Conservation (phyloP, 2,329 filamentous ascomycete species). For the Cladophialophora exuberans region DNA sequence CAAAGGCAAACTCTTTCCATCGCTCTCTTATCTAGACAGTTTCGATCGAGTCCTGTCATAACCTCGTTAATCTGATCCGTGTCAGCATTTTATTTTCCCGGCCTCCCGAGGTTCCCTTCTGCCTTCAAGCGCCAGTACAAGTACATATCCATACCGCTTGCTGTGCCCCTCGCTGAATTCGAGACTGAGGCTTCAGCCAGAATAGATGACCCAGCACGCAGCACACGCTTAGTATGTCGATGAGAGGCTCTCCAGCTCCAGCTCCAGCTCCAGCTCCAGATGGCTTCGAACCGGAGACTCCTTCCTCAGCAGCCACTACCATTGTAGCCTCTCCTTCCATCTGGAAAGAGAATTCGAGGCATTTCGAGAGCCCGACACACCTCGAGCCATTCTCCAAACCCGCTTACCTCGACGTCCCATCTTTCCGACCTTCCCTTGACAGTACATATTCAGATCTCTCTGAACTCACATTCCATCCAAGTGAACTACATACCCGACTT, state of each 20-base stretch:
- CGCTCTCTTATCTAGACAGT: too few species aligned
- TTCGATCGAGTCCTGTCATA: not conserved
- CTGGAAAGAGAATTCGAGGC: slow-evolving; percentile 8
- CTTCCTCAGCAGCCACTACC: slow-evolving; percentile 10
- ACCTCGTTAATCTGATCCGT: not conserved
- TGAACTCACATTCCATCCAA: slow-evolving; percentile 33
- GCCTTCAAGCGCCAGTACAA: not conserved
- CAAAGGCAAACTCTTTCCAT: not conserved
- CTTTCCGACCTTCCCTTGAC: slow-evolving; percentile 26
- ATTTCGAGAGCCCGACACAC: not conserved
- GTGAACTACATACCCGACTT: slow-evolving; percentile 23
- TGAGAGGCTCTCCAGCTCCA: not conserved
- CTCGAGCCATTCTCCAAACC: not conserved
- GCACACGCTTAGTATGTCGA: slow-evolving; percentile 24
- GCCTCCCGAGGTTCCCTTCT: not conserved
- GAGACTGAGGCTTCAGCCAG: not conserved
- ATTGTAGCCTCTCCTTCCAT: slow-evolving; percentile 15
- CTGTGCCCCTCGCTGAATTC: not conserved
- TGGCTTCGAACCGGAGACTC: not conserved
- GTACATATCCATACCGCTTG: too few species aligned
- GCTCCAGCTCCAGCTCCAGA: not conserved
- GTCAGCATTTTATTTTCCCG: slow-evolving; percentile 12
- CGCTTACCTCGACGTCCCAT: slow-evolving; percentile 24
- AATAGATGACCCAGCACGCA: slow-evolving; percentile 13
- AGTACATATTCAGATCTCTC: slow-evolving; percentile 33